Evolutionary conservation across 2,329 filamentous ascomycete genomes (phyloP).

Genomic region (Berkeleyomyces basicola): DNA sequence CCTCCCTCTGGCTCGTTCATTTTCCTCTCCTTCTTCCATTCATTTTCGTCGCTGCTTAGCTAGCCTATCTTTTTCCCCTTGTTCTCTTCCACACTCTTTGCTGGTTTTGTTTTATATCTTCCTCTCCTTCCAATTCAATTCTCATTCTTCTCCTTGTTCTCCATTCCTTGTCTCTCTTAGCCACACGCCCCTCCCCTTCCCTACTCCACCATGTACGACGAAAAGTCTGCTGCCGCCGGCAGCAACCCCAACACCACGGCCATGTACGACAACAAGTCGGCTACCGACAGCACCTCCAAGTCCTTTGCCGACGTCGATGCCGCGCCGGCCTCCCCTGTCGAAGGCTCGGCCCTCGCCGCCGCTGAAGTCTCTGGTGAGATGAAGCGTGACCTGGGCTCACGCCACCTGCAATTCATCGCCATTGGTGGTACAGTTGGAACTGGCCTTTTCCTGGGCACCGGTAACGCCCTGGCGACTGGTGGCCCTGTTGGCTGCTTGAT

Average conservation of each 20-base stretch:
- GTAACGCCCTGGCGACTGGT: conserved; percentile 41
- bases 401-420: conserved; percentile 34
- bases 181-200: background rate
- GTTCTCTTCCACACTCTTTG: conserved; percentile 1
- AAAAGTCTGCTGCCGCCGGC: background rate
- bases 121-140: background rate
- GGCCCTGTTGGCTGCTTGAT: conserved; percentile 52
- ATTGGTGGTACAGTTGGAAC: conserved; percentile 52
- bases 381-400: conserved; percentile 22
- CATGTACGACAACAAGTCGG: conserved; percentile 1
- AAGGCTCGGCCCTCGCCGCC: background rate
- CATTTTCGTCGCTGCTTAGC: no score
- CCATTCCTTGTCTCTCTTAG: background rate
- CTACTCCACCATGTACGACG: background rate
- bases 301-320: conserved; percentile 1
- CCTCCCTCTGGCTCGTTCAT: background rate
- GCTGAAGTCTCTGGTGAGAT: background rate
- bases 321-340: background rate
- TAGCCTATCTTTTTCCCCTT: background rate
- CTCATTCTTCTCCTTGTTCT: background rate
- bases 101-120: background rate
- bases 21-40: background rate
- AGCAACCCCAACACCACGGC: background rate
- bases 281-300: background rate
- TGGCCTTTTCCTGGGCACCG: conserved; percentile 54